Percentiles rank a stretch among this genome's conserved stretches.
These are phyloP conservation scores for Collybiopsis confluens DNA, from an alignment of 768 basidiomycete genomes.

Conservation along the genomic window DNA sequence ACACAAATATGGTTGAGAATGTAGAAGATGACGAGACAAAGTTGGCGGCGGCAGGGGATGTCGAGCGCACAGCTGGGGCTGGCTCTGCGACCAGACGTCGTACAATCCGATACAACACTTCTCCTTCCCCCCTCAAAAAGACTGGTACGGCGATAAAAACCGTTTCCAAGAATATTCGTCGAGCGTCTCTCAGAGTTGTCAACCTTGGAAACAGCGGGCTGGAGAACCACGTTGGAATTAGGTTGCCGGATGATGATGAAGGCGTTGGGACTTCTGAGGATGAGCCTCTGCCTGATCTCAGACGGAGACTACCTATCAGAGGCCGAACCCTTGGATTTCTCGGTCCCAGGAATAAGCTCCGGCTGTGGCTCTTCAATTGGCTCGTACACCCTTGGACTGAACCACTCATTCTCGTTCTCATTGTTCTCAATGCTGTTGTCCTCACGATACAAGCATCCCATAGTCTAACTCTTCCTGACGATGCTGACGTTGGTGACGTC, in stretches of 20 bases:
- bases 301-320: conserved; percentile 50
- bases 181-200: conserved; percentile 77
- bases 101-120: conserved; percentile 47
- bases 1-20: conserved; percentile 32
- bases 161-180: conserved; percentile 52
- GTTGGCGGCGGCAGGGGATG: conserved; percentile 47
- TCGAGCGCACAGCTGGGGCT: conserved; percentile 41
- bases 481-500: conserved; percentile 36
- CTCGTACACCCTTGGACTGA: conserved; percentile 80
- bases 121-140: conserved; percentile 57
- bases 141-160: conserved; percentile 56
- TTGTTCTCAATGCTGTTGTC: conserved; percentile 78
- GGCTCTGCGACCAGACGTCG: conserved; percentile 35
- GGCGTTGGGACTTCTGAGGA: conserved; percentile 25
- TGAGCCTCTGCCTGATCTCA: conserved; percentile 38
- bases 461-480: conserved; percentile 48
- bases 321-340: conserved; percentile 79
- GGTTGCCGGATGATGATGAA: conserved; percentile 45
- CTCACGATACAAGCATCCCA: conserved; percentile 77
- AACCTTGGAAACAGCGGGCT: conserved; percentile 63
- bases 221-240: conserved; percentile 47
- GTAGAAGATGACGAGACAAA: conserved; percentile 57
- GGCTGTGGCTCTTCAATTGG: conserved; percentile 61
- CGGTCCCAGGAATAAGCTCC: conserved; percentile 60
- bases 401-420: conserved; percentile 75